phyloP scores from a whole-genome alignment of 129 eudicot species.

The Flaveria ramosissima region DNA sequence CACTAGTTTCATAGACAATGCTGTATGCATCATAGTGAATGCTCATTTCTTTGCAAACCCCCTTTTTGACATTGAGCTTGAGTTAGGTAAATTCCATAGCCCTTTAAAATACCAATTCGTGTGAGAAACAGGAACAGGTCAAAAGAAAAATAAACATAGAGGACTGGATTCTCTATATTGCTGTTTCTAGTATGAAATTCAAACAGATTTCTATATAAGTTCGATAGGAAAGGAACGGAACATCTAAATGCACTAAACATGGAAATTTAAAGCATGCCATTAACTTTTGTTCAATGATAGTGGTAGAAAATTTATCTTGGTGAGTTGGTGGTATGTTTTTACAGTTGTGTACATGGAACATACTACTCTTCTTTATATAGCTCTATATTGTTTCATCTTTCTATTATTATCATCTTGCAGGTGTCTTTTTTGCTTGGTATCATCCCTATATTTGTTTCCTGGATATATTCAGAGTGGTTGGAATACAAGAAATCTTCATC shows the following conservation, averaged over 20 bases:
- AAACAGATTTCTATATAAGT: slow-evolving; percentile 1
- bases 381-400: slow-evolving; percentile 1
- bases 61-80: no score
- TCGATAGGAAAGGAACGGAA: slow-evolving; percentile 7
- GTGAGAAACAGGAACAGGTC: slow-evolving; percentile 14
- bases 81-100: no score
- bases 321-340: slow-evolving; percentile 15
- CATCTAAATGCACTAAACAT: not conserved
- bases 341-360: not conserved
- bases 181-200: slow-evolving; percentile 11
- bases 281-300: not conserved
- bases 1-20: not conserved
- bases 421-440: slow-evolving; percentile 94
- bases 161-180: not conserved
- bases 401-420: slow-evolving; percentile 42
- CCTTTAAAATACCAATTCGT: not conserved
- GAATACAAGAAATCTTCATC: slow-evolving; percentile 77
- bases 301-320: not conserved
- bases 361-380: not conserved
- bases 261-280: not conserved
- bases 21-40: not conserved
- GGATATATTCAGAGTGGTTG: slow-evolving; percentile 90
- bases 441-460: slow-evolving; percentile 75
- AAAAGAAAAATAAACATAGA: not conserved
- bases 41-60: not conserved